These are phyloP conservation scores for Apiospora pterosperma DNA, from an alignment of 2,329 filamentous ascomycete species.

Conservation along the genomic window DNA sequence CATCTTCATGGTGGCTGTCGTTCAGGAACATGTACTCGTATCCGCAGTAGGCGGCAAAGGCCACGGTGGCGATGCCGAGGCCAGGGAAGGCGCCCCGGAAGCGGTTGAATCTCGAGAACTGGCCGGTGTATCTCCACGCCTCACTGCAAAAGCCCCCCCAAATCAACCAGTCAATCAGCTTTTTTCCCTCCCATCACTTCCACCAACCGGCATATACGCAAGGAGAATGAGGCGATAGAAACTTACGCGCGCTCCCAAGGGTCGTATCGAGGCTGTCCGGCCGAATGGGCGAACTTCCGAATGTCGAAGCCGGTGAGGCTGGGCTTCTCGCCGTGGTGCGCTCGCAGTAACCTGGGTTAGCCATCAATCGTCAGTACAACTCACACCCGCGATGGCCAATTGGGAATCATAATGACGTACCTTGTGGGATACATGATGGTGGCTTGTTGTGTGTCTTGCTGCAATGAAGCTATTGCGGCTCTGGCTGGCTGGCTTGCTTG, in stretches of 20 bases:
- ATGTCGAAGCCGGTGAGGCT: conserved; percentile 94
- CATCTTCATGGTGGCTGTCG: conserved; percentile 61
- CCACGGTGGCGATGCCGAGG: conserved; percentile 86
- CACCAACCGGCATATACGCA: too few species aligned
- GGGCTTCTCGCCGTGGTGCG: conserved; percentile 51
- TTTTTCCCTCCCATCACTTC: too few species aligned
- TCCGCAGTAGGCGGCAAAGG: conserved; percentile 84
- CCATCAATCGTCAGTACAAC: not conserved
- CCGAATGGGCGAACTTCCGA: conserved; percentile 70
- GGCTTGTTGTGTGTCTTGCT: not conserved
- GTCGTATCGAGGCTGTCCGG: conserved; percentile 61
- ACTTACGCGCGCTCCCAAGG: conserved; percentile 65
- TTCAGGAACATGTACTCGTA: conserved; percentile 87
- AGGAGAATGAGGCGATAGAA: conserved; percentile 5
- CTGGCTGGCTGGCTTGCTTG: not conserved
- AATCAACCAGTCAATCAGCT: not conserved
- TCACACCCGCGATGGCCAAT: not conserved
- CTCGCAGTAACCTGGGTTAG: conserved; percentile 44
- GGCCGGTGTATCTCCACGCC: conserved; percentile 89
- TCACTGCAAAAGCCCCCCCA: conserved; percentile 57
- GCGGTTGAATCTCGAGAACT: conserved; percentile 84
- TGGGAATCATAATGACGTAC: conserved; percentile 16
- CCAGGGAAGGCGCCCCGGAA: conserved; percentile 86
- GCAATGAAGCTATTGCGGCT: conserved; percentile 1
- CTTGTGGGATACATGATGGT: conserved; percentile 32